Evolutionary conservation across 176 grass and related monocot genomes (phyloP), one percentile per base, ranked within the genome.

Genomic region (Cenchrus purpureus): DNA sequence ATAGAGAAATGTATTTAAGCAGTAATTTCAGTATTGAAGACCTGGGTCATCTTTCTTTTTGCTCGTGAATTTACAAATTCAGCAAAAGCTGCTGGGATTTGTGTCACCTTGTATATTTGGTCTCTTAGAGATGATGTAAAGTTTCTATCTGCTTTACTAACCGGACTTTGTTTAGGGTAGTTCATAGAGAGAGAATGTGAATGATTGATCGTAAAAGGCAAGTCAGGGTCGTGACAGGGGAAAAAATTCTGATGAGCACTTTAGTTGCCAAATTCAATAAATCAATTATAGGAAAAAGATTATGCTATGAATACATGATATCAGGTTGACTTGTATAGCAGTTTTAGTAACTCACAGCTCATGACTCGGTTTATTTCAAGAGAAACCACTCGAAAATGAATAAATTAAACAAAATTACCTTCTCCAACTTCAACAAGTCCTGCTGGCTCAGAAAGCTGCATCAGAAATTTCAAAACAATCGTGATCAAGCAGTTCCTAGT

Each of bases 401-500:
- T 73, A 29, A 83, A 89, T 16, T 16, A 71, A 25, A 31, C 6
- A 73, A 17, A 85, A 56, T 79, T 94, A 98, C 93, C 79, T 17
- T 95, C 87, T 49, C 87, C 86, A 65, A 82, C 86, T 84, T 95
- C 91, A 87, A 95, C 86, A 89, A 98, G 83, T 79, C 97, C 97
- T 55, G 93, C 90, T 84, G 97, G 97, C 59, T 98, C 97, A 86
- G 91, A 95, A 54, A 98, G 88, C 97, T 98, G 89, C 87, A 89
- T 83, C 49, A 83, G 62, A 58, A 87, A 79, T 68, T 20, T 85
- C 52, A 67, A 59, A 79, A 85, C 37, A 86, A 63, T 46, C 60
- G 73, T 78, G 52, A 70, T 74, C 25, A 51, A 73, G 58, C 42
- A 73, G 58, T 74, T 66, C 20, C 40, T 32, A 78, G 58, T 51